Evolutionary conservation across 2,329 filamentous ascomycete species (phyloP), one percentile per base, ranked within the genome.

Genomic region (Celoporthe dispersa): DNA sequence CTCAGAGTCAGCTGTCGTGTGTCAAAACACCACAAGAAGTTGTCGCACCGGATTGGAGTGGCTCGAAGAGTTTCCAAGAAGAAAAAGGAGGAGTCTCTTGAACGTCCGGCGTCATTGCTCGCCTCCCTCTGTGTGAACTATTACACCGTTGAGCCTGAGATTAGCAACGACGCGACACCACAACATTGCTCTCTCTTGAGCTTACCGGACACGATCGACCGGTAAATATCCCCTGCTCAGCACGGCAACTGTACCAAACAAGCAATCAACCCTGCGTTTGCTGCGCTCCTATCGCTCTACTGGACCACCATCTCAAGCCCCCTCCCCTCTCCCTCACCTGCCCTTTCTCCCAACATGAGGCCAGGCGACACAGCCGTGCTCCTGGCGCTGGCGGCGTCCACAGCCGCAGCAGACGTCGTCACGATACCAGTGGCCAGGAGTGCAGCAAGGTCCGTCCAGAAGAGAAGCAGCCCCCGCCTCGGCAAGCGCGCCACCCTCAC

Each of bases 401-500:
- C 70, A 60, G 61, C 68, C 14, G 28, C 67, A 19, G 73, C 73
- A 22, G 68, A 72, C 19, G 70, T 75, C 28, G 48, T 76, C 51
- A 67, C 73, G 41, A 67, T 77, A 33, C 73, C 72, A 44, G 68
- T 76, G 12, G 67, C 72, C n/a, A 71, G 68, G 44, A 64, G 68
- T 9, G 67, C 31, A 12, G 41, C 70, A 1, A 67, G 66, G 12
- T 66, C 68, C 28, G 51, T 68, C 74, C 76, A 61, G n/a, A 67
- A 53, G 57, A 67, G 75, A 73, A 53, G 74, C 74, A 53, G 74
- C 74, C 31, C 59, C 80, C n/a, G 70, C 70, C 48, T 76, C 16
- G 55, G 37, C 35, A 68, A 53, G 39, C 73, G 75, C 59, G 72
- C 73, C 2, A 53, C 68, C 68, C 73, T 66, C 72, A 76, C 79